Conservation (phyloP, 495 filamentous ascomycete species). For the Xylaria cubensis region DNA sequence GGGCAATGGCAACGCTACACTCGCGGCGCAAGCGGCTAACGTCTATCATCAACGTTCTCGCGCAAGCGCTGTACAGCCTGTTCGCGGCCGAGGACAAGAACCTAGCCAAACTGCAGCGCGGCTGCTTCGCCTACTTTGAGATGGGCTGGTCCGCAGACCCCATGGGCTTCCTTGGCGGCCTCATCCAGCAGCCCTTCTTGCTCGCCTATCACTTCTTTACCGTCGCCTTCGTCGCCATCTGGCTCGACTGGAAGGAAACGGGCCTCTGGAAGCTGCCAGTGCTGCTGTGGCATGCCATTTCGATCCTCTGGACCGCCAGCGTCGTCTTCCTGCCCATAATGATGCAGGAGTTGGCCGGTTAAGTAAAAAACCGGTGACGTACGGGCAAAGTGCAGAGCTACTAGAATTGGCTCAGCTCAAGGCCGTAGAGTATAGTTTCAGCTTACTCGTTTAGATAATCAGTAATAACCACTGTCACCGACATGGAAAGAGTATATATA, state of each 20-base stretch:
- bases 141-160: slow-evolving; percentile 78
- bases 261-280: slow-evolving; percentile 67
- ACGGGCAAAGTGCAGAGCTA: neutral
- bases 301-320: slow-evolving; percentile 86
- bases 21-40: slow-evolving; percentile 84
- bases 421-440: neutral
- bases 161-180: slow-evolving; percentile 80
- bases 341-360: slow-evolving; percentile 59
- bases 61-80: slow-evolving; percentile 85
- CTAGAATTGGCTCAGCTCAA: neutral
- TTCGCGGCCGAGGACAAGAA: slow-evolving; percentile 86
- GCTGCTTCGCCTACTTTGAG: slow-evolving; percentile 94
- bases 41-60: slow-evolving; percentile 92
- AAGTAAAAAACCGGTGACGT: neutral
- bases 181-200: slow-evolving; percentile 77
- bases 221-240: slow-evolving; percentile 88
- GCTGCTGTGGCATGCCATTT: slow-evolving; percentile 63
- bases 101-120: slow-evolving; percentile 80
- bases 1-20: slow-evolving; percentile 80
- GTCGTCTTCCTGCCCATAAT: slow-evolving; percentile 89
- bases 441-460: slow-evolving; percentile 19
- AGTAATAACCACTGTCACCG: slow-evolving; percentile 14
- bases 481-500: neutral
- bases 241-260: slow-evolving; percentile 66
- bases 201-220: slow-evolving; percentile 94